A percentile compares a stretch with the other conserved stretches of the same genome.
phyloP scores from a whole-genome alignment of 73 alveolate species.

The Chromera velia region DNA sequence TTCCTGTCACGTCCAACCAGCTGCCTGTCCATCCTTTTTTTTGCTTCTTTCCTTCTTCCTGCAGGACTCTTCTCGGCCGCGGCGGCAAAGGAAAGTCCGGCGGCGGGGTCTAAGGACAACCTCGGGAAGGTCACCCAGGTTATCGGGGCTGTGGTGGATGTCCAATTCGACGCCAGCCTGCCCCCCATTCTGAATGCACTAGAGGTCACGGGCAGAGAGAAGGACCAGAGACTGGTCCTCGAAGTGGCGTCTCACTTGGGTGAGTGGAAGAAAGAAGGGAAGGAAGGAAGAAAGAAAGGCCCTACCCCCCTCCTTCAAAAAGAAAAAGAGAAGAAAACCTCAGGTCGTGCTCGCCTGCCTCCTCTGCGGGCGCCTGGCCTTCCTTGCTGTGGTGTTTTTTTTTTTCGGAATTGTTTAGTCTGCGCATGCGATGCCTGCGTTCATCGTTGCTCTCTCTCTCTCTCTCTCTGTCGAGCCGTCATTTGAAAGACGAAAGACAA shows the following conservation, averaged over 20 bases:
- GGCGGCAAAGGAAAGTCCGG: too few species aligned
- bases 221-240: constrained; percentile 61
- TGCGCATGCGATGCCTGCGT: neutral
- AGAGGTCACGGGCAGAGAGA: constrained; percentile 71
- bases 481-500: too few species aligned
- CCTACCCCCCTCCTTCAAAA: too few species aligned
- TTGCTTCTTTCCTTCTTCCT: too few species aligned
- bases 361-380: neutral
- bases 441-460: neutral
- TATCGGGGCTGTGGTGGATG: constrained; percentile 97
- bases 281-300: too few species aligned
- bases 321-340: neutral
- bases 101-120: too few species aligned
- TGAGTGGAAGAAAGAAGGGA: neutral
- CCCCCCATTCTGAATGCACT: constrained; percentile 91
- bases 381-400: neutral
- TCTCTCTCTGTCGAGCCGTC: too few species aligned
- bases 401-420: neutral
- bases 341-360: neutral
- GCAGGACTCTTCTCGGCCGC: too few species aligned
- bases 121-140: constrained; percentile 89
- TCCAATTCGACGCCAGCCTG: constrained; percentile 80
- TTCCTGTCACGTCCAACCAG: too few species aligned
- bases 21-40: too few species aligned
- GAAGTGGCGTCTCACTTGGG: constrained; percentile 89